A percentile compares a stretch with the other conserved stretches of the same genome.
Evolutionary conservation across 805 yeast genomes (phyloP).

Genomic region (Candida argentea): DNA sequence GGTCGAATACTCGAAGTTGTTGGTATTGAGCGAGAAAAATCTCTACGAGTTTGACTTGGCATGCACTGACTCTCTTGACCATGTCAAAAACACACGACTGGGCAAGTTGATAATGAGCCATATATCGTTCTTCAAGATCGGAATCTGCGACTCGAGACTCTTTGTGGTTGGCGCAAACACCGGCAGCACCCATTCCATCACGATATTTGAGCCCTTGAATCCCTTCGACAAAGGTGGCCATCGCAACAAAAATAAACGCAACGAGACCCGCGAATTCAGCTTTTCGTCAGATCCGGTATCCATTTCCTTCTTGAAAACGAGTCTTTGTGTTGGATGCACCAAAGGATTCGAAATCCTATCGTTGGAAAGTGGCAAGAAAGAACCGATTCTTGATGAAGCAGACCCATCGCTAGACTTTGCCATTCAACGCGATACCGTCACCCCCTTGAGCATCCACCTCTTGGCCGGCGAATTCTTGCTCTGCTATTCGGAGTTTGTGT

Average conservation of each 20-base stretch:
- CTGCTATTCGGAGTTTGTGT: conserved; percentile 87
- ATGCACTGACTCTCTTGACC: conserved; percentile 39
- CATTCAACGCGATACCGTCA: conserved; percentile 61
- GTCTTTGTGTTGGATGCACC: conserved; percentile 89
- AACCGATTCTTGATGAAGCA: conserved; percentile 91
- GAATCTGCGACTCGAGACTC: conserved; percentile 83
- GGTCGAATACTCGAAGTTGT: conserved; percentile 79
- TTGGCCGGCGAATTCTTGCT: conserved; percentile 75
- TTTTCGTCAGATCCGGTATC: conserved; percentile 88
- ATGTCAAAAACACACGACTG: conserved; percentile 43
- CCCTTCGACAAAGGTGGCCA: conserved; percentile 45
- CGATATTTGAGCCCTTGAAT: conserved; percentile 83
- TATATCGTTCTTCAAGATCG: conserved; percentile 84
- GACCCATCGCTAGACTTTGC: conserved; percentile 96
- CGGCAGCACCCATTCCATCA: conserved; percentile 68
- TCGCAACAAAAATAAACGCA: conserved; percentile 51
- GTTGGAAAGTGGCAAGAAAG: conserved; percentile 73
- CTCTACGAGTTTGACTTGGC: conserved; percentile 64
- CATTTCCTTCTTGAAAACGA: conserved; percentile 79
- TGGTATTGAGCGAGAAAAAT: conserved; percentile 75
- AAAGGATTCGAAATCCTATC: conserved; percentile 94
- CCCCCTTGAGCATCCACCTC: conserved; percentile 87
- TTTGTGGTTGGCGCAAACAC: conserved; percentile 83
- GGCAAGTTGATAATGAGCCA: conserved; percentile 80
- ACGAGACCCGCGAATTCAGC: conserved; percentile 62